Evolutionary conservation across 805 yeast genomes (phyloP).

Genomic region (Diddensiella caesifluorescens): DNA sequence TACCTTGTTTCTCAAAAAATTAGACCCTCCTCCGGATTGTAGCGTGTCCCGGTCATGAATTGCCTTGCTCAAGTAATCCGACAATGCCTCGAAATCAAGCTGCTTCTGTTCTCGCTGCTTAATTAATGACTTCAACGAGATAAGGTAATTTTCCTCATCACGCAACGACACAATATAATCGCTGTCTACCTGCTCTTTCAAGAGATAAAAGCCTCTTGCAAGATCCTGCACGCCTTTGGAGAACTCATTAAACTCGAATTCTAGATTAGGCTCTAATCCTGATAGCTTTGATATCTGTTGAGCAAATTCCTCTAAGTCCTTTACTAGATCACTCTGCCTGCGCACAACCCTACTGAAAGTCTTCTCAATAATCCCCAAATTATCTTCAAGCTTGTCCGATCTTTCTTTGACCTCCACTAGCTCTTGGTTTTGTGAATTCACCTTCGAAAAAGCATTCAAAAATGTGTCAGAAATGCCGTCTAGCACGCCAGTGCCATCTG

Average conservation of each 20-base stretch:
- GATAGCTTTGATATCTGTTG: conserved; percentile 65
- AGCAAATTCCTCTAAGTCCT: conserved; percentile 68
- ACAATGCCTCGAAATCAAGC: conserved; percentile 80
- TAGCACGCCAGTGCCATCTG: conserved; percentile 37
- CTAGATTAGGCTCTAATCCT: conserved; percentile 44
- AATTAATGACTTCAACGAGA: conserved; percentile 59
- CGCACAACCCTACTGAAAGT: conserved; percentile 68
- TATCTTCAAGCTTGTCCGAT: conserved; percentile 79
- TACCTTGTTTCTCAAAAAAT: conserved; percentile 50
- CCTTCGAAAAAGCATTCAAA: conserved; percentile 88
- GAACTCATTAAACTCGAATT: conserved; percentile 38
- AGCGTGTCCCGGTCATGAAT: conserved; percentile 56
- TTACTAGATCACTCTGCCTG: conserved; percentile 65
- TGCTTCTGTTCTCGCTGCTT: conserved; percentile 87
- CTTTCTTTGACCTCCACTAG: conserved; percentile 78
- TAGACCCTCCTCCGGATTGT: conserved; percentile 46
- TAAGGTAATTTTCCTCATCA: conserved; percentile 79
- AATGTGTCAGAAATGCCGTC: conserved; percentile 88
- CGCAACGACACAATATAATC: conserved; percentile 76
- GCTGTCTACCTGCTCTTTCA: conserved; percentile 58
- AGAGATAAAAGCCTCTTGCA: conserved; percentile 38
- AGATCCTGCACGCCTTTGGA: conserved; percentile 44
- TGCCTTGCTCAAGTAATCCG: conserved; percentile 71
- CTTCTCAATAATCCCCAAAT: conserved; percentile 69
- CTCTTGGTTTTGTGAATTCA: conserved; percentile 58